Conservation (phyloP, 176 grass and related monocot species). For the Lolium rigidum region DNA sequence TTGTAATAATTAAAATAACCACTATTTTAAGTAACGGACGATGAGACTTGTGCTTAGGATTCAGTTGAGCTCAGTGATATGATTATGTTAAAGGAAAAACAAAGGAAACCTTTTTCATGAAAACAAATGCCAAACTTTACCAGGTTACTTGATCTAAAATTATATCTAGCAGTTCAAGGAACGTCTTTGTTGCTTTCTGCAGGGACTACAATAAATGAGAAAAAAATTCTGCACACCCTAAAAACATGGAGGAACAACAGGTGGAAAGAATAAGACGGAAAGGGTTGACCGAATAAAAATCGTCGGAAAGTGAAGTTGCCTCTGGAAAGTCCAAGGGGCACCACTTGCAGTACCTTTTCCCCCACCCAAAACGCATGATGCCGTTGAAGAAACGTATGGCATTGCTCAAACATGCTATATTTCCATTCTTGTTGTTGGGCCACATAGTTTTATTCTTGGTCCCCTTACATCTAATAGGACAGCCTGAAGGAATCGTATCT, state of each 20-base stretch:
- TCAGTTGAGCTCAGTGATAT: background rate
- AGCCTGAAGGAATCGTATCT: constrained; percentile 21
- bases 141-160: constrained; percentile 11
- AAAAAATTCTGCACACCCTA: constrained; percentile 21
- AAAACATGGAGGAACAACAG: background rate
- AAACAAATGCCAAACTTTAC: background rate
- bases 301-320: background rate
- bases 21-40: background rate
- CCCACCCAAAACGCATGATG: constrained; percentile 31
- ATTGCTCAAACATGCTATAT: constrained; percentile 31
- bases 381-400: background rate
- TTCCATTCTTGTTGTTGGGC: constrained; percentile 6
- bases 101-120: background rate
- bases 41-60: constrained; percentile 1
- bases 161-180: background rate
- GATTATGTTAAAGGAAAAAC: background rate
- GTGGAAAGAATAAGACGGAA: constrained; percentile 36
- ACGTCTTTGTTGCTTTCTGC: background rate
- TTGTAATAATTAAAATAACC: background rate
- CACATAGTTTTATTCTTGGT: constrained; percentile 33
- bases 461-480: constrained; percentile 29
- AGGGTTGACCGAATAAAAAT: constrained; percentile 45
- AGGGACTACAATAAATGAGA: background rate
- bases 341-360: constrained; percentile 15
- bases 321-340: constrained; percentile 35